phyloP scores from a whole-genome alignment of 257 asterid species.

The Scutellaria baicalensis region DNA sequence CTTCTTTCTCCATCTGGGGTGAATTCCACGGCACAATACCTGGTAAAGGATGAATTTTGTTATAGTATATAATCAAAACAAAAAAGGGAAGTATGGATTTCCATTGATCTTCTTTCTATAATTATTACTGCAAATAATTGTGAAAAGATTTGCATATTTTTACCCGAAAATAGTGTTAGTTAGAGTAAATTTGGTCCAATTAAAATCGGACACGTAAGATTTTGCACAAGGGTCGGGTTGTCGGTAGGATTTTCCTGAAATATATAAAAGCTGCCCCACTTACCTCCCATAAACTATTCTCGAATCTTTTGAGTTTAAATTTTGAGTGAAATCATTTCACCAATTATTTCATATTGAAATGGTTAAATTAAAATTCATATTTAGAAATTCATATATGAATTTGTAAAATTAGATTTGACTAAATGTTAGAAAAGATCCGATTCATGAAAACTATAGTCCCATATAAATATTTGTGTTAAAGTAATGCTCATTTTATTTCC shows the following conservation, averaged over 20 bases:
- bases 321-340: too few species aligned
- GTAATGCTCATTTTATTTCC: background rate
- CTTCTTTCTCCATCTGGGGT: conserved; percentile 6
- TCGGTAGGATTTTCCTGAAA: conserved; percentile 19
- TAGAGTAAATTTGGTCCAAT: background rate
- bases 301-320: too few species aligned
- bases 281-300: background rate
- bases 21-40: conserved; percentile 10
- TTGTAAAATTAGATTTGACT: too few species aligned
- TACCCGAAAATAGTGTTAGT: conserved; percentile 4
- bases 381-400: too few species aligned
- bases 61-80: background rate
- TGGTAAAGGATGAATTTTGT: background rate
- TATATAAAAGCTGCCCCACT: background rate
- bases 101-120: background rate
- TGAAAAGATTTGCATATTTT: background rate
- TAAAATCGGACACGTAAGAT: conserved; percentile 1
- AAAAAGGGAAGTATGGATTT: background rate
- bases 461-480: too few species aligned
- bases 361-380: too few species aligned
- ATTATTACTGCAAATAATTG: background rate
- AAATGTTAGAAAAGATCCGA: too few species aligned
- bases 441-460: too few species aligned
- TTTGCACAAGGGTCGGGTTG: conserved; percentile 15
- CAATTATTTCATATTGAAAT: too few species aligned